phyloP scores from a whole-genome alignment of 495 filamentous ascomycete genomes.

The Trichoderma reesei region DNA sequence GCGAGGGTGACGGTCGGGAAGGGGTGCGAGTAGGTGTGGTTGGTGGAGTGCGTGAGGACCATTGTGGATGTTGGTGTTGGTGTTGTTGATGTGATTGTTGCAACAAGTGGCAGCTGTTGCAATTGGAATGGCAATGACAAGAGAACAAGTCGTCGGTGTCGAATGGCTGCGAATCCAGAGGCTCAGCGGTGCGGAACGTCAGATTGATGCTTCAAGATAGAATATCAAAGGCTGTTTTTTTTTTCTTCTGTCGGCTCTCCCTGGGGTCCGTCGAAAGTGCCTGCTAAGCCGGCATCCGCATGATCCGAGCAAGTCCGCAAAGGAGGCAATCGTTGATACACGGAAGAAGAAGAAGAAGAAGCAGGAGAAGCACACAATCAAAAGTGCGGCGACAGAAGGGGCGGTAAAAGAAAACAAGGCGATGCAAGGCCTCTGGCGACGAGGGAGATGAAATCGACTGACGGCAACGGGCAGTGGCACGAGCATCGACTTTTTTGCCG shows the following conservation, averaged over 20 bases:
- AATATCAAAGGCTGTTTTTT: too few species aligned
- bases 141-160: too few species aligned
- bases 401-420: too few species aligned
- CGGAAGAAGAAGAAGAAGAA: not conserved
- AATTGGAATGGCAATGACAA: not conserved
- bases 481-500: constrained; percentile 8
- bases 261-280: not conserved
- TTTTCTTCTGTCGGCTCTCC: not conserved
- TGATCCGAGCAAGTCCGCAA: not conserved
- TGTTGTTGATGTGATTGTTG: not conserved
- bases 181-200: not conserved
- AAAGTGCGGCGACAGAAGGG: too few species aligned
- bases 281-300: not conserved
- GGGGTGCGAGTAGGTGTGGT: constrained; percentile 82
- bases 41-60: constrained; percentile 60
- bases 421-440: not conserved
- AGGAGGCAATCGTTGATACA: not conserved
- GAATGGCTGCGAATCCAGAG: not conserved
- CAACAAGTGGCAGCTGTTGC: too few species aligned
- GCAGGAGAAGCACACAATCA: not conserved
- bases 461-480: not conserved
- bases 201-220: not conserved
- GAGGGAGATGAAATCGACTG: not conserved
- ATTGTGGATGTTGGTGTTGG: constrained; percentile 20
- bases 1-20: constrained; percentile 87